Conservation (phyloP, 257 asterid species). For the Lycium ferocissimum region DNA sequence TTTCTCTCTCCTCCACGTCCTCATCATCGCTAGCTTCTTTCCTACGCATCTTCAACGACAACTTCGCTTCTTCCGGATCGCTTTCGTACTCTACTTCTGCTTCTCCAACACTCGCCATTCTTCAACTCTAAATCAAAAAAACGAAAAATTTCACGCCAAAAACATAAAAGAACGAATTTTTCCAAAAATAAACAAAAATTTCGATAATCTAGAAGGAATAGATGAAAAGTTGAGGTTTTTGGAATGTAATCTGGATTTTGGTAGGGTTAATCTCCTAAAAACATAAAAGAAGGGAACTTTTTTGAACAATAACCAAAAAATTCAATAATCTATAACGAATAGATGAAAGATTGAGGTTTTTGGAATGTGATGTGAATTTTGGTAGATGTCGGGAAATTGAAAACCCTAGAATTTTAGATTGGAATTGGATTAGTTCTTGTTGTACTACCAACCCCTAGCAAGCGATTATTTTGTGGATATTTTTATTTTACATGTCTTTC, state of each 20-base stretch:
- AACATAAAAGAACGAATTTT: not conserved
- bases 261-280: not conserved
- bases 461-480: constrained; percentile 24
- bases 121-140: constrained; percentile 27
- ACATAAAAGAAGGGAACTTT: too few species aligned
- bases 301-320: too few species aligned
- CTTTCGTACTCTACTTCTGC: constrained; percentile 86
- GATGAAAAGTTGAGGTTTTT: not conserved
- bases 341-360: too few species aligned
- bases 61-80: constrained; percentile 95
- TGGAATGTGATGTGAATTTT: too few species aligned
- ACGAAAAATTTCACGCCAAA: constrained; percentile 5
- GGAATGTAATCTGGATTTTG: constrained; percentile 17
- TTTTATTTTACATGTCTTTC: not conserved
- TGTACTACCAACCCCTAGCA: not conserved
- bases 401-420: constrained; percentile 33
- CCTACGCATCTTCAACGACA: constrained; percentile 86
- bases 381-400: not conserved
- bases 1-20: constrained; percentile 44
- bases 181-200: not conserved
- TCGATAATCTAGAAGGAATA: not conserved
- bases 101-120: constrained; percentile 52
- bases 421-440: not conserved
- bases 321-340: too few species aligned
- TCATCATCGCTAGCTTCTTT: constrained; percentile 95